Conservation (phyloP, 2,329 filamentous ascomycete species). For the Colletotrichum chrysophilum region DNA sequence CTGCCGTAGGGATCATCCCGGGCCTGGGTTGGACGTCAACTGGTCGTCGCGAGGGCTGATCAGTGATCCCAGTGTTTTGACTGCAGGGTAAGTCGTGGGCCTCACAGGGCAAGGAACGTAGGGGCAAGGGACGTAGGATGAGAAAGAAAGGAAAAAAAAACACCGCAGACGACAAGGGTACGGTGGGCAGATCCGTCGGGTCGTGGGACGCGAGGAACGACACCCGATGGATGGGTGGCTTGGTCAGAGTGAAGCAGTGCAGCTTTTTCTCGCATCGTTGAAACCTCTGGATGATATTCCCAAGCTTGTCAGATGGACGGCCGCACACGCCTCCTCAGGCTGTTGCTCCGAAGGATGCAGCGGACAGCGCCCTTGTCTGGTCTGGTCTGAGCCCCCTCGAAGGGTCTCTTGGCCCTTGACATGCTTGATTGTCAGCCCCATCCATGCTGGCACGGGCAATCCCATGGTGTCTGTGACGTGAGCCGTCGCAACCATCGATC, state of each 20-base stretch:
- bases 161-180: background rate
- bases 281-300: background rate
- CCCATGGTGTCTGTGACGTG: slow-evolving; percentile 16
- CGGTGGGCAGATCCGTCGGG: background rate
- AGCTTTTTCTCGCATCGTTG: background rate
- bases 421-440: slow-evolving; percentile 1
- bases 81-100: background rate
- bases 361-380: background rate
- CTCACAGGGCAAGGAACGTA: background rate
- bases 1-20: slow-evolving; percentile 1
- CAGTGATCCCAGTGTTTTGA: slow-evolving; percentile 8
- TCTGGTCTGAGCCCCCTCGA: background rate
- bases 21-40: background rate
- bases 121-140: background rate
- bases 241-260: background rate
- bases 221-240: background rate
- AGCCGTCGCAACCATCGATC: slow-evolving; percentile 21
- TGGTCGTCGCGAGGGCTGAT: background rate
- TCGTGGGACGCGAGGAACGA: background rate
- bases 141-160: background rate
- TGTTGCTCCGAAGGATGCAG: slow-evolving; percentile 10
- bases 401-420: slow-evolving; percentile 1
- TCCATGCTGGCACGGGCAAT: slow-evolving; percentile 12
- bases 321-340: background rate
- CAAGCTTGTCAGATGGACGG: background rate